phyloP scores from a whole-genome alignment of 2,329 filamentous ascomycete species.

The Hortaea sp. region DNA sequence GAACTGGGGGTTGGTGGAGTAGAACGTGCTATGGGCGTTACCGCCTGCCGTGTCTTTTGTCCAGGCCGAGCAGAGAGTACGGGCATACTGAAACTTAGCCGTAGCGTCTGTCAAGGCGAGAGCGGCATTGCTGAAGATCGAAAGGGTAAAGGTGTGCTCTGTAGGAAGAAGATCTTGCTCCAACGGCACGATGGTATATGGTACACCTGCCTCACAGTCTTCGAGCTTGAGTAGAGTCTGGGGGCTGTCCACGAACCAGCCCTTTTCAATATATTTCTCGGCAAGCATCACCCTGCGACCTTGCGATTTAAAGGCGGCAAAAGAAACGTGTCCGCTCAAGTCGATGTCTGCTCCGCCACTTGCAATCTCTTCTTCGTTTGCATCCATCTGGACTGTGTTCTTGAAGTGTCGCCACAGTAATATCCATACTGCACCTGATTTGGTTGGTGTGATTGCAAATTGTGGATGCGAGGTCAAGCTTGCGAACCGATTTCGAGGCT shows the following conservation, averaged over 20 bases:
- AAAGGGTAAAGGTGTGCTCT: conserved; percentile 76
- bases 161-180: conserved; percentile 67
- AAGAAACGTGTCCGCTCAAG: conserved; percentile 67
- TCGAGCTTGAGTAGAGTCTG: conserved; percentile 77
- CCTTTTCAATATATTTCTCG: conserved; percentile 60
- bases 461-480: conserved; percentile 61
- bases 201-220: conserved; percentile 42
- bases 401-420: conserved; percentile 75
- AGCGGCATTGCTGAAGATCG: conserved; percentile 60
- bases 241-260: conserved; percentile 86
- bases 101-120: conserved; percentile 53
- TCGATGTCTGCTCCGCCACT: conserved; percentile 32
- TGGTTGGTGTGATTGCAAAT: conserved; percentile 43
- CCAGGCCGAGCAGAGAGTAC: conserved; percentile 60
- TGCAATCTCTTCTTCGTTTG: conserved; percentile 25
- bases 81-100: conserved; percentile 49
- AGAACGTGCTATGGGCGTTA: conserved; percentile 64
- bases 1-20: conserved; percentile 83
- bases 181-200: conserved; percentile 59
- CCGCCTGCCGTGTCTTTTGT: conserved; percentile 72
- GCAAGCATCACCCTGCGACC: conserved; percentile 66
- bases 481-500: conserved; percentile 52
- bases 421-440: conserved; percentile 64
- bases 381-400: conserved; percentile 16
- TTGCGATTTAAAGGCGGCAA: conserved; percentile 65